A percentile compares a stretch with the other conserved stretches of the same genome.
Evolutionary conservation across 129 eudicot genomes (phyloP).

Genomic region (Cynara cardunculus): DNA sequence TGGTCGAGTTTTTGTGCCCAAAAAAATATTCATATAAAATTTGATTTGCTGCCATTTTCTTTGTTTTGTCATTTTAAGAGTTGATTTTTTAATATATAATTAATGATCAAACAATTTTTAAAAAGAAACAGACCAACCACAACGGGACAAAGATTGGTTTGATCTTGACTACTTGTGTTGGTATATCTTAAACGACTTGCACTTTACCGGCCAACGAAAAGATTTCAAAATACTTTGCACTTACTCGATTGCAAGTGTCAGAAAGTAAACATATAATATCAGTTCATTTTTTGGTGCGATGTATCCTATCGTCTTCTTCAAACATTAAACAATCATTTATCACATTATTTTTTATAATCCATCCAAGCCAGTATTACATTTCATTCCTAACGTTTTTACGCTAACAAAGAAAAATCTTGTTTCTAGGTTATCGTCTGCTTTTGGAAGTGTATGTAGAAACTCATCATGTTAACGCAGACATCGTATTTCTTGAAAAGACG

Average conservation of each 20-base stretch:
- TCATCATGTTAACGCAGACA: neutral
- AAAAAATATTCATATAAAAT: neutral
- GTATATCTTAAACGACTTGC: neutral
- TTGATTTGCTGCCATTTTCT: neutral
- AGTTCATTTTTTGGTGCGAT: neutral
- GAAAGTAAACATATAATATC: neutral
- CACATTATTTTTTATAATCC: neutral
- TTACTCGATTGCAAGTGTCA: neutral
- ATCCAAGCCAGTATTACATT: neutral
- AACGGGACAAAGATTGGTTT: neutral
- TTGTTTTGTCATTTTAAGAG: neutral
- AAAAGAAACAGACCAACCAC: neutral
- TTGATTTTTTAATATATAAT: neutral
- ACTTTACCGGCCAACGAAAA: neutral
- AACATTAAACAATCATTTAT: neutral
- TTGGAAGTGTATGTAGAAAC: neutral
- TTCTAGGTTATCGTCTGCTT: neutral
- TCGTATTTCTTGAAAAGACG: neutral
- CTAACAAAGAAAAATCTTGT: too few relatives aligned
- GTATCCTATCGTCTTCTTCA: neutral
- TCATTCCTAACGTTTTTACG: neutral
- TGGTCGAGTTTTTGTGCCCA: neutral
- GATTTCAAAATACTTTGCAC: neutral
- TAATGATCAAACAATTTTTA: neutral
- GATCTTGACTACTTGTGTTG: neutral